Percentiles rank a stretch among this genome's conserved stretches.
Conservation (phyloP, 257 asterid species). For the Salvia miltiorrhiza region DNA sequence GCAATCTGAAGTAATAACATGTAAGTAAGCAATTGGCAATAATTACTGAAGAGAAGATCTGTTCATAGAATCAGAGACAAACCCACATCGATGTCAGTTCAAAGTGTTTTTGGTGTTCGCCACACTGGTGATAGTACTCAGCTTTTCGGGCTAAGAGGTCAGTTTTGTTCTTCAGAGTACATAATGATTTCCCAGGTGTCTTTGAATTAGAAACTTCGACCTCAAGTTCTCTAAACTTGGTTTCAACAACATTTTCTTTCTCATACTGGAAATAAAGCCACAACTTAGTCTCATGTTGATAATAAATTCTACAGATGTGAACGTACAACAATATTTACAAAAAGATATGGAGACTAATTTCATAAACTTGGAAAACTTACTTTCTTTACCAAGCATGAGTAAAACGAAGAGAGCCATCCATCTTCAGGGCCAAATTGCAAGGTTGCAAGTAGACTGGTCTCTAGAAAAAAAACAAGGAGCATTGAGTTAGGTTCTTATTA, state of each 20-base stretch:
- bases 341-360: neutral
- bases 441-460: conserved; percentile 61
- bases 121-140: conserved; percentile 93
- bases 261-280: conserved; percentile 62
- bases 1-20: too few relatives aligned
- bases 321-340: neutral
- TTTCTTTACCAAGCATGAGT: conserved; percentile 89
- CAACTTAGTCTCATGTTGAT: conserved; percentile 10
- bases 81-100: conserved; percentile 86
- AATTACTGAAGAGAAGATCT: neutral
- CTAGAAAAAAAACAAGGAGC: conserved; percentile 40
- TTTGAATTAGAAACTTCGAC: conserved; percentile 52
- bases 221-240: conserved; percentile 83
- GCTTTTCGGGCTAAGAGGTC: conserved; percentile 99
- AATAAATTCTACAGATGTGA: neutral
- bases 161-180: conserved; percentile 73
- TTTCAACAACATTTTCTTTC: conserved; percentile 74
- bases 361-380: conserved; percentile 39
- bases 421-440: conserved; percentile 86
- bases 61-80: conserved; percentile 17
- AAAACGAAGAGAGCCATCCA: conserved; percentile 94
- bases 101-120: conserved; percentile 94
- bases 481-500: conserved; percentile 16
- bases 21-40: conserved; percentile 19
- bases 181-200: conserved; percentile 56